Base-by-base conservation (phyloP, 192 early-diverging fungal genomes). In the Coemansia sp. region DNA sequence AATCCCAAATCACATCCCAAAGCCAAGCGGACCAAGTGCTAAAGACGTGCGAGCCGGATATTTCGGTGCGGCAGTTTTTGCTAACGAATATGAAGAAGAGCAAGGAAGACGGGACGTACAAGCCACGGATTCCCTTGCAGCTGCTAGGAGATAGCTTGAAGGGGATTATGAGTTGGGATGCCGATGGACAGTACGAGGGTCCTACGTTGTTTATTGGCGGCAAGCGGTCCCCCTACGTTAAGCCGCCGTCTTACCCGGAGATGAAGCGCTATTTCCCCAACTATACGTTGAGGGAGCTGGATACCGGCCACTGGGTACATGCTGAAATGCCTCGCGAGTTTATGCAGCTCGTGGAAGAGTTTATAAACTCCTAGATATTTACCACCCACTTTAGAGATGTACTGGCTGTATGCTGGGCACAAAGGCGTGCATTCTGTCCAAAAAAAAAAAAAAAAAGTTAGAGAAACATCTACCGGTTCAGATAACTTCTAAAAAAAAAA, bases 231-330 rank as follows among this genome's bases (percentile, higher is more conserved):
- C 78, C 74, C 10, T 93, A 95, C 60, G 71, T 95, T 17, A 60
- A 67, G 12, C 83, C 84, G 4, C 21, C 79, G 18, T 46, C 66
- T 45, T 63, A 81, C 11, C 76, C 80, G 8, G 55, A 40, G 11
- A 95, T 98, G 53, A 48, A 67, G 40, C 37, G 54, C 10, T 81
- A 83, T 40, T 98, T 98, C 59, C 92, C 96, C 1, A 63, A 87
- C 16, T 64, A 83, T 3, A 56, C 80, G 50, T 53, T 96, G 18
- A 65, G 64, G 11, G 71, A 76, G 48, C 59, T 98, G 16, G 85
- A 96, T 43, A 83, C 93, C 15, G 93, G 93, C 0, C 95, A 98
- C 63, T 98, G 95, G 95, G 87, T 87, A n/a, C 88, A 89, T 66
- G 81, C 86, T 0, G 85, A 89, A 64, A 86, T 80, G 60, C 86